Conservation (phyloP, 164 flowering plant genomes). For the Vitis rupestris region DNA sequence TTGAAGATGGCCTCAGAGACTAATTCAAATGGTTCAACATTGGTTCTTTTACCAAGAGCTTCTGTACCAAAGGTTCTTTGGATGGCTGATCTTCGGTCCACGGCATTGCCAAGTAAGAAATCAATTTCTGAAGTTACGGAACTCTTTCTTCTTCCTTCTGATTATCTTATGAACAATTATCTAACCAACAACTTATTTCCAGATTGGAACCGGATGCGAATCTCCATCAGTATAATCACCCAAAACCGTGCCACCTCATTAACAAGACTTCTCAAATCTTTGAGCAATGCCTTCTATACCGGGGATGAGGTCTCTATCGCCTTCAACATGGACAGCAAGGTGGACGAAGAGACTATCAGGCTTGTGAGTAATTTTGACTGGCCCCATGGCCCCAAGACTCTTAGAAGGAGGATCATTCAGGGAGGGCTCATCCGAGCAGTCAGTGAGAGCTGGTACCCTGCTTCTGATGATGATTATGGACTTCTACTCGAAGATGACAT, state of each 20-base stretch:
- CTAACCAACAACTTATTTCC: constrained; percentile 13
- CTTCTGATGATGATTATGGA: constrained; percentile 85
- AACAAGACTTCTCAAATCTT: constrained; percentile 77
- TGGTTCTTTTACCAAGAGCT: constrained; percentile 67
- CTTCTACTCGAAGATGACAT: constrained; percentile 95
- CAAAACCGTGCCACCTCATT: constrained; percentile 81
- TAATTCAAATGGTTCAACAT: constrained; percentile 38
- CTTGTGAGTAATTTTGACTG: constrained; percentile 66
- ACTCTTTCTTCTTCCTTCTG: not conserved
- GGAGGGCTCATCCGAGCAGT: constrained; percentile 97
- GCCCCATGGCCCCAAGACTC: constrained; percentile 89
- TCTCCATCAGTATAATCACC: constrained; percentile 85
- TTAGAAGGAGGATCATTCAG: constrained; percentile 87
- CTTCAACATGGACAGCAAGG: constrained; percentile 97
- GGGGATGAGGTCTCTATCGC: constrained; percentile 83
- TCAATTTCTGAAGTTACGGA: no score
- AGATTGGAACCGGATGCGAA: constrained; percentile 94
- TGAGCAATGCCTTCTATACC: constrained; percentile 64
- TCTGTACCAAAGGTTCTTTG: constrained; percentile 84
- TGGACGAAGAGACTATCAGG: constrained; percentile 70
- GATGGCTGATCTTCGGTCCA: constrained; percentile 91
- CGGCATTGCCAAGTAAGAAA: constrained; percentile 90
- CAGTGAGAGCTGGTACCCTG: constrained; percentile 97
- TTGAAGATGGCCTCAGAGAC: constrained; percentile 76
- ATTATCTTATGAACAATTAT: not conserved